phyloP scores from a whole-genome alignment of 768 basidiomycete species.

The Kockovaella imperatae region DNA sequence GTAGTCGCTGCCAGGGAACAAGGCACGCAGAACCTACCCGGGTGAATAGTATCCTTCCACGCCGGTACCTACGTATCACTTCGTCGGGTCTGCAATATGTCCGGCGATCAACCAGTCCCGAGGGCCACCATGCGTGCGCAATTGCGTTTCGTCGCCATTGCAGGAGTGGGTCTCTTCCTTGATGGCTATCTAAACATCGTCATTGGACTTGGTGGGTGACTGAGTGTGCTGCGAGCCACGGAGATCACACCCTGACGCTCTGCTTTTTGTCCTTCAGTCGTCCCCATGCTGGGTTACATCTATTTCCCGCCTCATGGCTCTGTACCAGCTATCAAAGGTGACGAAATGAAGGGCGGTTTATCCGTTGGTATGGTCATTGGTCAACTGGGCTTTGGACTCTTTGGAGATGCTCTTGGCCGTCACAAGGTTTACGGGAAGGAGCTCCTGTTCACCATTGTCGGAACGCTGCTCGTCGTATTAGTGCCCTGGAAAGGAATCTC shows the following conservation, averaged over 20 bases:
- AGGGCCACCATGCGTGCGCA: background rate
- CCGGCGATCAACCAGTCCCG: background rate
- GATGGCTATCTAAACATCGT: conserved; percentile 1
- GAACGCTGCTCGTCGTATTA: background rate
- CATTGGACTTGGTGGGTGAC: background rate
- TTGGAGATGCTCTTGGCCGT: conserved; percentile 61
- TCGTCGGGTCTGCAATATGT: background rate
- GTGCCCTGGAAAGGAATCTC: background rate
- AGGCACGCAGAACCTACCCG: too few species aligned
- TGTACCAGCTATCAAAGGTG: conserved; percentile 50
- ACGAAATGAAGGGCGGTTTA: conserved; percentile 59
- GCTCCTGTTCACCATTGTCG: conserved; percentile 64
- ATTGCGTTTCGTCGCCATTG: background rate
- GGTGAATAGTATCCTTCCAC: too few species aligned
- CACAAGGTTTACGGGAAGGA: conserved; percentile 69
- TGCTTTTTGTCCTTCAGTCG: too few species aligned
- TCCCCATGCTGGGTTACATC: background rate
- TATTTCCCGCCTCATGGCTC: conserved; percentile 41
- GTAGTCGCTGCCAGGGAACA: too few species aligned
- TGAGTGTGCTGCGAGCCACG: background rate
- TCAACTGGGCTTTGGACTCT: conserved; percentile 47
- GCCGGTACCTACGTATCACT: background rate
- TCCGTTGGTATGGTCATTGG: conserved; percentile 61
- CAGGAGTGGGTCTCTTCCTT: conserved; percentile 1
- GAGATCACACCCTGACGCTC: background rate